These are phyloP conservation scores for Xylariaceae sp. DNA, from an alignment of 2,329 filamentous ascomycete species.

Conservation along the genomic window DNA sequence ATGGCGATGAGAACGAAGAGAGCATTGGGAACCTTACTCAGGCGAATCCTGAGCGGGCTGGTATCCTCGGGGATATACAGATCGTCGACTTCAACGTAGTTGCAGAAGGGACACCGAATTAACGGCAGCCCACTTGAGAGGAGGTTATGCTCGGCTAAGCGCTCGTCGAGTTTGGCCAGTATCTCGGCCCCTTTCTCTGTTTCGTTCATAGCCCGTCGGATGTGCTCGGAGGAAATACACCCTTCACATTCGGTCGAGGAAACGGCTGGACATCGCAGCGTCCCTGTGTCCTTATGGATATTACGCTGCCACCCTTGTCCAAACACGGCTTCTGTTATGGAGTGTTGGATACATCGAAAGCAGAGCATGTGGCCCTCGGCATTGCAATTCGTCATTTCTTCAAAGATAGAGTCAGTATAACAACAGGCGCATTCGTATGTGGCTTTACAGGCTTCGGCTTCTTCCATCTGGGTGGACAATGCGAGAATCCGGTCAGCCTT, in stretches of 20 bases:
- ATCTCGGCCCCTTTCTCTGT: slow-evolving; percentile 68
- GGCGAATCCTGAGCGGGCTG: slow-evolving; percentile 53
- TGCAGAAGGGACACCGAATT: slow-evolving; percentile 83
- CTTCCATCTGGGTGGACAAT: slow-evolving; percentile 50
- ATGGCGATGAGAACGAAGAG: slow-evolving; percentile 30
- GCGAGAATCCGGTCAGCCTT: slow-evolving; percentile 52
- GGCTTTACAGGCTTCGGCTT: slow-evolving; percentile 54
- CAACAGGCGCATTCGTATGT: slow-evolving; percentile 74
- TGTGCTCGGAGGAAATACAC: slow-evolving; percentile 64
- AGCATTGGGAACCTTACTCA: slow-evolving; percentile 46
- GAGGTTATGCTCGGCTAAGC: slow-evolving; percentile 72
- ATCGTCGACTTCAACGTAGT: slow-evolving; percentile 84
- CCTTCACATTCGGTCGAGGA: slow-evolving; percentile 67
- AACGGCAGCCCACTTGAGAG: slow-evolving; percentile 69
- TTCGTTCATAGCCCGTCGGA: slow-evolving; percentile 67
- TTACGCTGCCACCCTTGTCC: slow-evolving; percentile 87
- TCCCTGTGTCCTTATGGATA: slow-evolving; percentile 67
- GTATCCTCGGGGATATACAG: slow-evolving; percentile 58
- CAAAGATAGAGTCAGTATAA: slow-evolving; percentile 66
- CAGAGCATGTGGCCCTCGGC: slow-evolving; percentile 68
- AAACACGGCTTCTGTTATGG: slow-evolving; percentile 82
- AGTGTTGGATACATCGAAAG: slow-evolving; percentile 75
- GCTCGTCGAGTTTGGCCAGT: slow-evolving; percentile 70
- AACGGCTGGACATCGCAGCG: slow-evolving; percentile 78
- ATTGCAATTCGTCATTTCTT: slow-evolving; percentile 70